Percentiles rank a stretch among this genome's conserved stretches.
Evolutionary conservation across 1,139 yeast genomes (phyloP).

Genomic region (Yamadazyma atlantica): DNA sequence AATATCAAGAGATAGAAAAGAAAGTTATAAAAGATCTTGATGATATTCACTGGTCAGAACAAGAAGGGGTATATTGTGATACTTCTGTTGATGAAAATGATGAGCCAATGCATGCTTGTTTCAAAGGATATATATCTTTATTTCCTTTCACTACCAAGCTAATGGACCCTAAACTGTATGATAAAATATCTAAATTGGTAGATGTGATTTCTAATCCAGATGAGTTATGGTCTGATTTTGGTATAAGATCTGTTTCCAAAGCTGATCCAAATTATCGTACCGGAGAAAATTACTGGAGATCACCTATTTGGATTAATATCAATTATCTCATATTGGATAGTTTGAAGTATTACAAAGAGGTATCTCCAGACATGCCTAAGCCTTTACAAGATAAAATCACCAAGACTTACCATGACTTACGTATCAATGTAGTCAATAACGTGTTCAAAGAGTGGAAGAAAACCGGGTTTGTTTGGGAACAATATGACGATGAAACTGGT

Average conservation of each 20-base stretch:
- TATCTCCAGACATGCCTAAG: constrained; percentile 22
- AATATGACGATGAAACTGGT: constrained; percentile 79
- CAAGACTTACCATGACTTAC: constrained; percentile 52
- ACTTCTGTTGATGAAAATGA: constrained; percentile 73
- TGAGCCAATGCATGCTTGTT: constrained; percentile 68
- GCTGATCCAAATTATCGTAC: constrained; percentile 65
- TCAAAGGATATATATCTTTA: constrained; percentile 82
- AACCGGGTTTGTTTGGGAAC: constrained; percentile 91
- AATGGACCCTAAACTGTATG: constrained; percentile 50
- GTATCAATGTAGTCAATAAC: constrained; percentile 67
- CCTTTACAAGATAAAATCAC: constrained; percentile 35
- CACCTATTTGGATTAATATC: constrained; percentile 91
- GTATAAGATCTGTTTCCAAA: constrained; percentile 79
- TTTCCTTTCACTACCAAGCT: constrained; percentile 82
- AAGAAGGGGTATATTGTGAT: constrained; percentile 77
- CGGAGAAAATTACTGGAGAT: constrained; percentile 94
- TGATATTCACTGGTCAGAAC: constrained; percentile 75
- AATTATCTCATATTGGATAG: constrained; percentile 81
- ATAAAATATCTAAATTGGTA: constrained; percentile 52
- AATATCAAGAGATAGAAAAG: constrained; percentile 52
- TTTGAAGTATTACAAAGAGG: constrained; percentile 51
- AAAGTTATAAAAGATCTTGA: constrained; percentile 66
- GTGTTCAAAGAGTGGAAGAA: constrained; percentile 65
- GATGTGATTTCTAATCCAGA: constrained; percentile 65
- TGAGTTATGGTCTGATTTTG: constrained; percentile 75